Percentiles rank a stretch among this genome's conserved stretches.
phyloP scores from a whole-genome alignment of 2,329 filamentous ascomycete genomes.

The Aplosporella prunicola region DNA sequence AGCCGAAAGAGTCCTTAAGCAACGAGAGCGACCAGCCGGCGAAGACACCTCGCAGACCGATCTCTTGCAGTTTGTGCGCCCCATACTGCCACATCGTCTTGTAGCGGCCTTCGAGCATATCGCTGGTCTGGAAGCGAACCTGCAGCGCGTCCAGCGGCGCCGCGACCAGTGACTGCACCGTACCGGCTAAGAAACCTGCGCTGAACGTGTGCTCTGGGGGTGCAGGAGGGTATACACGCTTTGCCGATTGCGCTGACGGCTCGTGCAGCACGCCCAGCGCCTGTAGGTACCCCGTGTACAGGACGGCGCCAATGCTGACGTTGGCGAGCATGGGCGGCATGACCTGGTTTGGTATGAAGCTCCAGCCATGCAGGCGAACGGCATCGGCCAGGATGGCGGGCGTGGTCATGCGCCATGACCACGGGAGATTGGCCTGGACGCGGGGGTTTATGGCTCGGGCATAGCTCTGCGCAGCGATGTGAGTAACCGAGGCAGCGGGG shows the following conservation, averaged over 20 bases:
- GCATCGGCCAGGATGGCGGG: conserved; percentile 61
- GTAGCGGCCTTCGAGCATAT: conserved; percentile 50
- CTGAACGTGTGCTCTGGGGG: conserved; percentile 54
- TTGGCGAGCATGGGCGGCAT: conserved; percentile 67
- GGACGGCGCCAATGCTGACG: conserved; percentile 59
- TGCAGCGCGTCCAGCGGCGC: conserved; percentile 69
- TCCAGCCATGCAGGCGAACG: conserved; percentile 61
- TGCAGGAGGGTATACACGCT: conserved; percentile 62
- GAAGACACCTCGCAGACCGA: conserved; percentile 62
- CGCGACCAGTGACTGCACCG: conserved; percentile 60
- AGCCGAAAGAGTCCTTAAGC: conserved; percentile 59
- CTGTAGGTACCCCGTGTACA: conserved; percentile 69
- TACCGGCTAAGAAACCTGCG: conserved; percentile 60
- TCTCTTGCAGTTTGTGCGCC: conserved; percentile 56
- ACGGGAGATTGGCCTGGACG: conserved; percentile 37
- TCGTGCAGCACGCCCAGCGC: conserved; percentile 57
- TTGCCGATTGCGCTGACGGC: conserved; percentile 50
- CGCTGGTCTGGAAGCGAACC: conserved; percentile 57
- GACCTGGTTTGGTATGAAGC: conserved; percentile 66
- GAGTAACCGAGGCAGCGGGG: conserved; percentile 1
- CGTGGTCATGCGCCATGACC: conserved; percentile 58
- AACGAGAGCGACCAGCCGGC: conserved; percentile 63
- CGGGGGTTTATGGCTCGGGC: conserved; percentile 53
- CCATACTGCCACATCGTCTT: conserved; percentile 66
- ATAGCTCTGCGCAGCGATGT: conserved; percentile 45